Conservation (phyloP, 208 protist species). For the Balamuthia mandrillaris region DNA sequence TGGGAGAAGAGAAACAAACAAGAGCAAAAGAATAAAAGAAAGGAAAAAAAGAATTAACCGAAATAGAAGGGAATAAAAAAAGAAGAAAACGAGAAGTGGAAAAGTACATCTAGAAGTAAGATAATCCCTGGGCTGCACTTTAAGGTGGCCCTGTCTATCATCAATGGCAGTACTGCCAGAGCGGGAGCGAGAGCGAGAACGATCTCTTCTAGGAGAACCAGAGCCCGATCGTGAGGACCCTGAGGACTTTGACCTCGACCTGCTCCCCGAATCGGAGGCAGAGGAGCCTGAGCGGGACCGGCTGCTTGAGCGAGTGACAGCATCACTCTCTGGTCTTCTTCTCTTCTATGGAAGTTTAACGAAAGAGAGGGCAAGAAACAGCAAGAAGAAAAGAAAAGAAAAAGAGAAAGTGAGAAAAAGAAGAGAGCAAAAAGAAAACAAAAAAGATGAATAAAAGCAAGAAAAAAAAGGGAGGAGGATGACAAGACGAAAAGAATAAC, state of each 20-base stretch:
- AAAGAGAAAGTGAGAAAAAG: no score
- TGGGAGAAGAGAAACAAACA: no score
- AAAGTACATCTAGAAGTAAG: constrained; percentile 45
- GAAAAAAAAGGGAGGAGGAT: background rate
- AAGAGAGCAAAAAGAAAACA: background rate
- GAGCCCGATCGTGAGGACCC: no score
- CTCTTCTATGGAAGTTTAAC: background rate
- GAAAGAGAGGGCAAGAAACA: background rate
- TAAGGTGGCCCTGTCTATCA: constrained; percentile 40
- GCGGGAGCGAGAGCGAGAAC: background rate
- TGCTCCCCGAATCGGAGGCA: no score
- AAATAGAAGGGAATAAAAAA: background rate
- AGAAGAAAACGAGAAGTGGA: background rate
- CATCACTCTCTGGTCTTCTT: no score
- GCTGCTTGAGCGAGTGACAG: no score
- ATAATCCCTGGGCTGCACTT: background rate
- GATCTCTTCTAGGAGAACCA: no score
- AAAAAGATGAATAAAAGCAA: background rate
- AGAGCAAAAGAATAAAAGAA: no score
- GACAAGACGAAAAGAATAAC: background rate
- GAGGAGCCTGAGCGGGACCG: no score
- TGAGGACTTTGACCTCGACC: no score
- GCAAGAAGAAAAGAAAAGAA: background rate
- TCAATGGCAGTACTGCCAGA: background rate
- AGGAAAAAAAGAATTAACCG: background rate